Evolutionary conservation across 768 basidiomycete genomes (phyloP).

Genomic region (Termitomyces sp.): DNA sequence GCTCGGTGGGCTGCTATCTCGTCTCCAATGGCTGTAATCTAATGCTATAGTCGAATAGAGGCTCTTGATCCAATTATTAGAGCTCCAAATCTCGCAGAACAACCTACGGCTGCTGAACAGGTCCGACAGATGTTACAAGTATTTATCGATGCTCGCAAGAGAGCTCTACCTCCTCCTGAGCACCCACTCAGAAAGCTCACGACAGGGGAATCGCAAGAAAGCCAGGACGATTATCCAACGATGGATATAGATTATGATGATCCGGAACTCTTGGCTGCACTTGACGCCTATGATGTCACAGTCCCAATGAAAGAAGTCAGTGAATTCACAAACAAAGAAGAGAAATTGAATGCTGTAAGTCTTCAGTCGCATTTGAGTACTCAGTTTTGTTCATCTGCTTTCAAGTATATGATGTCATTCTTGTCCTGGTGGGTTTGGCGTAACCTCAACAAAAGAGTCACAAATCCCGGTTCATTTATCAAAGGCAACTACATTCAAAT

Average conservation of each 20-base stretch:
- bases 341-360: slow-evolving; percentile 27
- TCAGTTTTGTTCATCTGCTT: not conserved
- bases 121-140: slow-evolving; percentile 52
- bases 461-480: slow-evolving; percentile 19
- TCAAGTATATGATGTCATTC: slow-evolving; percentile 15
- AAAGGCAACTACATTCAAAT: slow-evolving; percentile 28
- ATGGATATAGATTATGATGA: slow-evolving; percentile 53
- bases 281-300: slow-evolving; percentile 33
- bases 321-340: not conserved
- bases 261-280: slow-evolving; percentile 49
- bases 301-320: slow-evolving; percentile 35
- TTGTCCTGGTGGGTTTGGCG: slow-evolving; percentile 32
- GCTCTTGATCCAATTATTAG: slow-evolving; percentile 49
- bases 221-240: slow-evolving; percentile 67
- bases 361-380: not conserved
- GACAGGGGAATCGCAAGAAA: slow-evolving; percentile 51
- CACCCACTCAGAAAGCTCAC: slow-evolving; percentile 22
- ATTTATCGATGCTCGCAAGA: slow-evolving; percentile 54
- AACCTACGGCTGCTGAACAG: slow-evolving; percentile 41
- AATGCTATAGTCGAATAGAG: slow-evolving; percentile 27
- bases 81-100: slow-evolving; percentile 30
- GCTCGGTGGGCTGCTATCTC: slow-evolving; percentile 13
- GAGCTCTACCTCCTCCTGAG: slow-evolving; percentile 39
- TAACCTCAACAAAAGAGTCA: slow-evolving; percentile 35
- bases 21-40: not conserved